Base-by-base conservation (phyloP, 352 stramenopile species). In the Pythium grandisporangium region DNA sequence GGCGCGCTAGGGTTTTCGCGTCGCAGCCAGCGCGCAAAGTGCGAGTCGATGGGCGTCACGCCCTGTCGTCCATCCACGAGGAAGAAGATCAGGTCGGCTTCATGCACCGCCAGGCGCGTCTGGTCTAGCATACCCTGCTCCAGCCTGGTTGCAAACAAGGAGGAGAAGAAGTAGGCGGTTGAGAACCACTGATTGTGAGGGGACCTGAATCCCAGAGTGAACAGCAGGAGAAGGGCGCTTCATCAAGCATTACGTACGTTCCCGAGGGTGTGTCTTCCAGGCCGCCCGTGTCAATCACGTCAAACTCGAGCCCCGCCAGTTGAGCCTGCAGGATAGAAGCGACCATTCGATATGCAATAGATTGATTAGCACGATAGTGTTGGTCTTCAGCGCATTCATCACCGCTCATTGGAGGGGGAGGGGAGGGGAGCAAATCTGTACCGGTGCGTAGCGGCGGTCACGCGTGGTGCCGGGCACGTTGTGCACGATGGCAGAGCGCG, bases 271-370 rank as follows among this genome's bases (percentile, higher is more conserved):
- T 66, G 23, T 91, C 78, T 48, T 79, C 78, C 3, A 91, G 65
- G 29, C 78, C 78, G 23, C 78, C 78, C 25, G 78, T 91, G 61
- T 91, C 78, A 24, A 89, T 81, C 44, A 91, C 75, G 34, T 91
- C 75, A 43, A 91, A 67, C n/a, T 84, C 67, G 48, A 91, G 34
- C 5, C 75, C 75, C 0, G 78, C 75, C 3, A 91, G 35, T 1
- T 72, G 71, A 2, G 69, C 70, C 39, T 67, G 30, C 5, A 21
- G 16, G 23, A 42, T 42, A 10, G 12, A 27, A 53, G 14, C n/a
- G n/a, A 17, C 19, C 14, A 33, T n/a, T n/a, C n/a, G n/a, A n/a
- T n/a, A n/a, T n/a, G n/a, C n/a, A n/a, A n/a, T n/a, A n/a, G n/a
- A n/a, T n/a, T n/a, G n/a, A n/a, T n/a, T n/a, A n/a, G n/a, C n/a